These are phyloP conservation scores for Calonectria pseudoreteaudii DNA, from an alignment of 2,329 filamentous ascomycete genomes.

Conservation along the genomic window DNA sequence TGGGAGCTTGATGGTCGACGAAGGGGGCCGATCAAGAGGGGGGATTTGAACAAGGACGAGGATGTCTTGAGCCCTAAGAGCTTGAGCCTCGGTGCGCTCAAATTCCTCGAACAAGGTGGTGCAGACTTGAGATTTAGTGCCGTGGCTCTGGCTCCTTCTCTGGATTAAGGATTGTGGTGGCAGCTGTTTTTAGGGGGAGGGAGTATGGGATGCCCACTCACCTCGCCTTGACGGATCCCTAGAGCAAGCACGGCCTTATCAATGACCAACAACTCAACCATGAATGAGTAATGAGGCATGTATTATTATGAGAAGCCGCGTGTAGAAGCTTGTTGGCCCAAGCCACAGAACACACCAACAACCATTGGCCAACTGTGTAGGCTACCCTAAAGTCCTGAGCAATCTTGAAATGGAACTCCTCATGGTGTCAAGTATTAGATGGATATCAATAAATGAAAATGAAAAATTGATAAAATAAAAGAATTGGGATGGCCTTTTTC, in stretches of 20 bases:
- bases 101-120: slow-evolving; percentile 67
- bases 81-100: slow-evolving; percentile 73
- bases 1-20: slow-evolving; percentile 72
- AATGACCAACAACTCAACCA: background rate
- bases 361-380: background rate
- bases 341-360: no score
- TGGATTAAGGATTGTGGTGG: slow-evolving; percentile 53
- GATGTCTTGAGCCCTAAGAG: slow-evolving; percentile 83
- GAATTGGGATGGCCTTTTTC: no score
- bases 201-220: background rate
- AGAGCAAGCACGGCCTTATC: background rate
- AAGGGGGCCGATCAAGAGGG: slow-evolving; percentile 68
- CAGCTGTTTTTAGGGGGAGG: background rate
- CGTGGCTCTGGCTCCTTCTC: slow-evolving; percentile 64
- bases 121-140: slow-evolving; percentile 70
- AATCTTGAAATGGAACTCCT: background rate
- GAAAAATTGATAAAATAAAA: background rate
- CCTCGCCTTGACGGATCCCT: background rate
- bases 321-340: background rate
- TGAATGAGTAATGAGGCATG: background rate
- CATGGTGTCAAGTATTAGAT: background rate
- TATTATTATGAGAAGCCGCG: background rate
- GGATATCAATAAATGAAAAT: background rate
- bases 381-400: background rate
- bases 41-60: slow-evolving; percentile 68